Evolutionary conservation across 2,329 filamentous ascomycete species (phyloP).

Genomic region (Ambrosiella cleistominuta): DNA sequence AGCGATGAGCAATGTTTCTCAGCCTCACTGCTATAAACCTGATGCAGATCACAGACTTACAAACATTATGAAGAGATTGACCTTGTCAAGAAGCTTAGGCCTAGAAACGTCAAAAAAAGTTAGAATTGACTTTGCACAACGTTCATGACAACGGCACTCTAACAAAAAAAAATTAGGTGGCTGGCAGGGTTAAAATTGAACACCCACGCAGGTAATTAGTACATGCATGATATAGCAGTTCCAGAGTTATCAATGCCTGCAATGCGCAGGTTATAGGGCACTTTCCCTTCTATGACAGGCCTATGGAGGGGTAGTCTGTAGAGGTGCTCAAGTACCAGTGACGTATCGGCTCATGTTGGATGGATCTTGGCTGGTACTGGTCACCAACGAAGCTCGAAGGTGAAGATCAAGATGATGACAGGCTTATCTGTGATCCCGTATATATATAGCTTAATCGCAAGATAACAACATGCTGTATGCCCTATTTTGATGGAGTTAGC

Average conservation of each 20-base stretch:
- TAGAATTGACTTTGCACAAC: background rate
- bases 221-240: conserved; percentile 6
- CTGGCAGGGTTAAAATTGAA: background rate
- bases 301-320: background rate
- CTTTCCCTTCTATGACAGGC: conserved; percentile 4
- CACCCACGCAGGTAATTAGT: conserved; percentile 6
- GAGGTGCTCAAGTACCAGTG: conserved; percentile 3
- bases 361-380: background rate
- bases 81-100: background rate
- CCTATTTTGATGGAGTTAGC: background rate
- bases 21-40: no score
- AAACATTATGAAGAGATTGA: no score
- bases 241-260: background rate
- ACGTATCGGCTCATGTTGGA: conserved; percentile 1
- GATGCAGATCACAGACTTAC: no score
- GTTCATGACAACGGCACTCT: background rate
- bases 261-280: background rate
- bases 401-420: background rate
- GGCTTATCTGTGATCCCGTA: background rate
- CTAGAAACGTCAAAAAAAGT: background rate
- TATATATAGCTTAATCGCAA: background rate
- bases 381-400: no score
- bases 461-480: background rate
- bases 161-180: background rate
- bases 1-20: no score